phyloP scores from a whole-genome alignment of 768 basidiomycete genomes.

The Mycena albidolilacea region DNA sequence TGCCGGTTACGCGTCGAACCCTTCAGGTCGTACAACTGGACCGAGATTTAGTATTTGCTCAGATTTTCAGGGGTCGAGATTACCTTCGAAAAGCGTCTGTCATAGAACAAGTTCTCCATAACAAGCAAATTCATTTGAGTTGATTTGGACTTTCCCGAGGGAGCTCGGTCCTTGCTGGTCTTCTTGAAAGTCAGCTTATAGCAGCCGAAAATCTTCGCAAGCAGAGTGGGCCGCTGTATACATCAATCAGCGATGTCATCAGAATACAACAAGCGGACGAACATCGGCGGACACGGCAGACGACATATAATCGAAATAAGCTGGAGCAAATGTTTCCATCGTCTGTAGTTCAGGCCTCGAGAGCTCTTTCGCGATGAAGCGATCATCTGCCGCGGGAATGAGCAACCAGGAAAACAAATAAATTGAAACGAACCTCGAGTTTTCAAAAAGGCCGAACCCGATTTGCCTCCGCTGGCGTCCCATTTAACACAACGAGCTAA shows the following conservation, averaged over 20 bases:
- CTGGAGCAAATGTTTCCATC: slow-evolving; percentile 96
- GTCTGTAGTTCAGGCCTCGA: slow-evolving; percentile 93
- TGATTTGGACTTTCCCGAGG: slow-evolving; percentile 75
- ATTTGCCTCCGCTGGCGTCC: slow-evolving; percentile 96
- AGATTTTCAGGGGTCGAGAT: slow-evolving; percentile 55
- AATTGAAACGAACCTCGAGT: slow-evolving; percentile 76
- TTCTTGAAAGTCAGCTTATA: slow-evolving; percentile 95
- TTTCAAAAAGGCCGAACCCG: slow-evolving; percentile 96
- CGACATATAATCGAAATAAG: slow-evolving; percentile 98
- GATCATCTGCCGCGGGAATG: slow-evolving; percentile 77
- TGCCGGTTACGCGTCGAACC: slow-evolving; percentile 96
- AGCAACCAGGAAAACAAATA: background rate
- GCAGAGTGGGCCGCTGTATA: slow-evolving; percentile 87
- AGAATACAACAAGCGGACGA: slow-evolving; percentile 13
- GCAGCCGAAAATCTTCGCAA: slow-evolving; percentile 98
- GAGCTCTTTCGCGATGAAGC: slow-evolving; percentile 98
- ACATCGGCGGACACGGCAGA: slow-evolving; percentile 89
- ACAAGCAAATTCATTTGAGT: slow-evolving; percentile 96
- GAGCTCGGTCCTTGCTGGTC: slow-evolving; percentile 76
- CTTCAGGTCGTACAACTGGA: slow-evolving; percentile 93
- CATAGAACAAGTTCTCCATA: slow-evolving; percentile 98
- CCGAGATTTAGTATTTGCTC: background rate
- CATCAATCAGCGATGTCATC: slow-evolving; percentile 31
- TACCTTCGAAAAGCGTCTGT: slow-evolving; percentile 91
- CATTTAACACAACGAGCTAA: slow-evolving; percentile 95